Percentiles rank a stretch among this genome's conserved stretches.
These are phyloP conservation scores for Castanea mollissima DNA, from an alignment of 306 rosid species.

Conservation along the genomic window DNA sequence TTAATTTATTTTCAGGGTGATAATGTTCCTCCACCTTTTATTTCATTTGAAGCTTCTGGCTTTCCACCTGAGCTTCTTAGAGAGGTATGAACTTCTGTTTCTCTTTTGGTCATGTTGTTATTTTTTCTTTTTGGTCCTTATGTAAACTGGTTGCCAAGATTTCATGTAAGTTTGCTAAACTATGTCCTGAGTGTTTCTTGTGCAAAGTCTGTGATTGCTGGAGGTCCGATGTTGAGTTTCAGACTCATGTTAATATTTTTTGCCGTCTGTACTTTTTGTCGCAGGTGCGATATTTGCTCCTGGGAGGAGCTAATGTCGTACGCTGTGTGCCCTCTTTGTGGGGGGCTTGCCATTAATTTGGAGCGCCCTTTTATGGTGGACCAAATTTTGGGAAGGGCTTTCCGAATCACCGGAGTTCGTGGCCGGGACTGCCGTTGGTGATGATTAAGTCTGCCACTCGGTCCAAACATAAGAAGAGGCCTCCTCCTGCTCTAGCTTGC, in stretches of 20 bases:
- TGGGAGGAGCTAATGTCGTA: slow-evolving; percentile 99
- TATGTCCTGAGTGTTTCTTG: slow-evolving; percentile 43
- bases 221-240: slow-evolving; percentile 70
- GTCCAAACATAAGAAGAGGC: slow-evolving; percentile 95
- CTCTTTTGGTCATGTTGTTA: neutral
- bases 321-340: slow-evolving; percentile 94
- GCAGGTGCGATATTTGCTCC: slow-evolving; percentile 99
- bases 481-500: slow-evolving; percentile 99
- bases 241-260: slow-evolving; percentile 71
- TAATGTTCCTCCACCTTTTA: slow-evolving; percentile 76
- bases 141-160: slow-evolving; percentile 31
- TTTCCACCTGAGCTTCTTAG: slow-evolving; percentile 90
- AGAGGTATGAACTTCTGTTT: slow-evolving; percentile 67
- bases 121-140: slow-evolving; percentile 14
- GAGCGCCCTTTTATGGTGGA: slow-evolving; percentile 97
- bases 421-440: slow-evolving; percentile 96
- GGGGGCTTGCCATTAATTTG: slow-evolving; percentile 92
- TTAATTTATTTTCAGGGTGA: slow-evolving; percentile 58
- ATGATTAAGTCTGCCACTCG: slow-evolving; percentile 97
- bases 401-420: slow-evolving; percentile 92
- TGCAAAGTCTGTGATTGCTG: slow-evolving; percentile 69
- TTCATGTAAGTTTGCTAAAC: slow-evolving; percentile 40
- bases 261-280: slow-evolving; percentile 89
- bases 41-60: slow-evolving; percentile 70
- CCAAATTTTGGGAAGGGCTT: slow-evolving; percentile 90